These are phyloP conservation scores for Neofusicoccum parvum DNA, from an alignment of 2,329 filamentous ascomycete species.

Conservation along the genomic window DNA sequence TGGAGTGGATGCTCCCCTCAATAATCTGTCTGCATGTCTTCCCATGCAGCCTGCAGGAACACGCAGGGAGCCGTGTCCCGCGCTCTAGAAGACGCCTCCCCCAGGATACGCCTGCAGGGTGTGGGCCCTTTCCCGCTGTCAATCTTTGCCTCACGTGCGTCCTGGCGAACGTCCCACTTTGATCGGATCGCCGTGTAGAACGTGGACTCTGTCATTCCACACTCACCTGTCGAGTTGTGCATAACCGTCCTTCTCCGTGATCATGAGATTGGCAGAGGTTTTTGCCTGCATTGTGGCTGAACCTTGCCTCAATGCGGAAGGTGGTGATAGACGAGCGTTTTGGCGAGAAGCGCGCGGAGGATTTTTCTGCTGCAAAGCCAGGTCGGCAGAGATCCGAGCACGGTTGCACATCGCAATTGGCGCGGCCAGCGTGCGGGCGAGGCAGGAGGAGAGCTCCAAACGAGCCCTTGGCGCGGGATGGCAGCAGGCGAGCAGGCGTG, in stretches of 20 bases:
- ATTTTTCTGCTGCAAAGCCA: background rate
- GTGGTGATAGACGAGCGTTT: background rate
- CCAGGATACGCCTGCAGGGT: constrained; percentile 13
- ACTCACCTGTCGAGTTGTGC: background rate
- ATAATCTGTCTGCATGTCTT: constrained; percentile 1
- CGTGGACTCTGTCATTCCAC: background rate
- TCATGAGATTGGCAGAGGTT: constrained; percentile 15
- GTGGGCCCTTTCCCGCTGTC: constrained; percentile 8
- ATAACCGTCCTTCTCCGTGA: background rate
- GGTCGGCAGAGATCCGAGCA: background rate
- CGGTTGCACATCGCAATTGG: background rate
- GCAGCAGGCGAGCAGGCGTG: background rate
- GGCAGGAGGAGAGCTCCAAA: background rate
- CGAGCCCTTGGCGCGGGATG: constrained; percentile 4
- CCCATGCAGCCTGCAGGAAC: constrained; percentile 13
- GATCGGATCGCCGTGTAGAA: background rate
- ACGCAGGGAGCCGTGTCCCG: constrained; percentile 9
- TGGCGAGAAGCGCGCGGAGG: background rate
- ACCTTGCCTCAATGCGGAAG: background rate
- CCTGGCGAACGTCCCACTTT: background rate
- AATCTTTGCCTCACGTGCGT: background rate
- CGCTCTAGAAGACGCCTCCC: background rate
- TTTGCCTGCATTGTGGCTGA: constrained; percentile 2
- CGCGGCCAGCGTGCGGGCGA: background rate
- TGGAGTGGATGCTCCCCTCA: background rate